phyloP scores from a whole-genome alignment of 78 protist genomes.

The Speleostelium caveatum region DNA sequence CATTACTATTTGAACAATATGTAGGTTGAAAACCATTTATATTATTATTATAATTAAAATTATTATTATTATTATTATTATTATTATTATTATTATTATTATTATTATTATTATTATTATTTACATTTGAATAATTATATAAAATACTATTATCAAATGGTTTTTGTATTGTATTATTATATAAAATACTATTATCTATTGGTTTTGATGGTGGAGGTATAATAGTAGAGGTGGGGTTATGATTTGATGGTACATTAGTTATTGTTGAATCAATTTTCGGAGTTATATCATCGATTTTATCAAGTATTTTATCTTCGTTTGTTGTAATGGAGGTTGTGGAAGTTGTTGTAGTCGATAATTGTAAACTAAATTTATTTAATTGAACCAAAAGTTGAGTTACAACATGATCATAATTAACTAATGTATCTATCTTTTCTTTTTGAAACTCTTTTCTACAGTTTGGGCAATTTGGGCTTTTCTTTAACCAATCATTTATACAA shows the following conservation, averaged over 20 bases:
- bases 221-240: background rate
- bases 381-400: background rate
- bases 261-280: background rate
- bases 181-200: background rate
- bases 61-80: too few relatives aligned
- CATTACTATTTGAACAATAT: too few relatives aligned
- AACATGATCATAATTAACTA: background rate
- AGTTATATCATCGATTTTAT: background rate
- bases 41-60: too few relatives aligned
- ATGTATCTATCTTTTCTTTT: background rate
- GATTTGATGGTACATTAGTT: background rate
- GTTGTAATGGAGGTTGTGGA: background rate
- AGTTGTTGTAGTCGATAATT: background rate
- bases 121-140: too few relatives aligned
- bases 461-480: background rate
- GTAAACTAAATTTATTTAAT: too few relatives aligned
- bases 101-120: too few relatives aligned
- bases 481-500: conserved; percentile 8
- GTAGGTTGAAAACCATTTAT: too few relatives aligned
- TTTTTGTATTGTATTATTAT: too few relatives aligned
- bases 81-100: too few relatives aligned
- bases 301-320: background rate
- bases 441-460: background rate
- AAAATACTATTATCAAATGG: background rate
- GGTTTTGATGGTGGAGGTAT: background rate